Evolutionary conservation across 352 stramenopile species (phyloP).

Genomic region (Pythium oligandrum): DNA sequence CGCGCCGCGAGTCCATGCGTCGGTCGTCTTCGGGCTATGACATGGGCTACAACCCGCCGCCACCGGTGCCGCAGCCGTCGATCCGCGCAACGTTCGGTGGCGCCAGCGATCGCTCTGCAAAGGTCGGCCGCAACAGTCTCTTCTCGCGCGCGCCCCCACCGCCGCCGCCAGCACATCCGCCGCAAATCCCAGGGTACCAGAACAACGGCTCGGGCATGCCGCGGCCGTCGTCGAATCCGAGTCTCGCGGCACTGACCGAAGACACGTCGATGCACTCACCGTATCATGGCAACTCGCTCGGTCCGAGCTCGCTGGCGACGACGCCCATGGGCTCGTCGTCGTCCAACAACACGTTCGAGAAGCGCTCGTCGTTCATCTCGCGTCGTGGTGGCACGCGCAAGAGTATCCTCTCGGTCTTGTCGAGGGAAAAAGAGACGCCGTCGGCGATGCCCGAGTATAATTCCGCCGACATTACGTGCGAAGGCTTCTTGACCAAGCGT

Average conservation of each 20-base stretch:
- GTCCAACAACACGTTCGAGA: slow-evolving; percentile 18
- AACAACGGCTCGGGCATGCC: slow-evolving; percentile 25
- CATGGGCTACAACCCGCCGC: slow-evolving; percentile 25
- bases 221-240: slow-evolving; percentile 64
- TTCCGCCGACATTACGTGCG: slow-evolving; percentile 55
- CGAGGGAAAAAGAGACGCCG: slow-evolving; percentile 63
- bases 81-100: background rate
- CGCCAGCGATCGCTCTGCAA: background rate
- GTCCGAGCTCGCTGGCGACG: slow-evolving; percentile 32
- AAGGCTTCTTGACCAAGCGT: slow-evolving; percentile 84
- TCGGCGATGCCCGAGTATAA: slow-evolving; percentile 46
- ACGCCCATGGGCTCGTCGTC: slow-evolving; percentile 13
- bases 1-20: slow-evolving; percentile 70
- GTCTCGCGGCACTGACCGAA: slow-evolving; percentile 41
- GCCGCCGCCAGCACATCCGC: slow-evolving; percentile 48
- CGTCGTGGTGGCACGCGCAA: slow-evolving; percentile 58
- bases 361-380: slow-evolving; percentile 26
- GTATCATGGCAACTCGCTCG: slow-evolving; percentile 66
- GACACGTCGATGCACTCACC: slow-evolving; percentile 21
- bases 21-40: slow-evolving; percentile 63
- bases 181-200: slow-evolving; percentile 20
- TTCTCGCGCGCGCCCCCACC: slow-evolving; percentile 58
- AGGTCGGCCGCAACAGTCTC: slow-evolving; percentile 38
- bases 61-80: slow-evolving; percentile 12
- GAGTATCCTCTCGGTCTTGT: slow-evolving; percentile 76